Percentiles rank a stretch among this genome's conserved stretches.
Conservation (phyloP, 495 filamentous ascomycete species). For the Penicillium silybi region DNA sequence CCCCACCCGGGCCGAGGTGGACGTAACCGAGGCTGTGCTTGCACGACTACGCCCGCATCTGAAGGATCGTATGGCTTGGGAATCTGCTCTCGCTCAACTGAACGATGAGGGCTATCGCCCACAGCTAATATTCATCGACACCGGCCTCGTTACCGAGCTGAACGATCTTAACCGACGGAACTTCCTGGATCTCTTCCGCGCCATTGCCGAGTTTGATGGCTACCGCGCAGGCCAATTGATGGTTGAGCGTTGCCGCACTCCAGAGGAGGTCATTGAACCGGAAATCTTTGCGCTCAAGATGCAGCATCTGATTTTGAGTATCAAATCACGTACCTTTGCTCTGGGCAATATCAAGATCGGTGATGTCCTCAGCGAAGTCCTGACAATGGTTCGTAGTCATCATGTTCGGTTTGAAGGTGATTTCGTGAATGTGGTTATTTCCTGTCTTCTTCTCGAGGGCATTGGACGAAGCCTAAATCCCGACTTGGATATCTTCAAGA, state of each 20-base stretch:
- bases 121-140: constrained; percentile 96
- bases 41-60: constrained; percentile 70
- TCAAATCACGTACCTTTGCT: constrained; percentile 87
- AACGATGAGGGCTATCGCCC: constrained; percentile 88
- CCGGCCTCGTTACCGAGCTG: constrained; percentile 91
- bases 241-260: constrained; percentile 91
- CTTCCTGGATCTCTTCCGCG: constrained; percentile 93
- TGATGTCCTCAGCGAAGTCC: constrained; percentile 84
- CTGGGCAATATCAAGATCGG: constrained; percentile 95
- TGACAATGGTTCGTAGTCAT: constrained; percentile 87
- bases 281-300: constrained; percentile 94
- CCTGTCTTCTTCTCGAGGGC: constrained; percentile 88
- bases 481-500: constrained; percentile 80
- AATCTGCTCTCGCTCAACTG: constrained; percentile 66
- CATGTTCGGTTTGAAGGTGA: constrained; percentile 96
- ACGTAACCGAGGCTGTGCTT: constrained; percentile 86
- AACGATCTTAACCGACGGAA: constrained; percentile 82
- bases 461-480: constrained; percentile 89
- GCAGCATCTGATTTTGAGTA: constrained; percentile 87
- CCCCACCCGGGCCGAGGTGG: constrained; percentile 50
- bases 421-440: constrained; percentile 97
- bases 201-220: constrained; percentile 95
- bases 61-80: constrained; percentile 64
- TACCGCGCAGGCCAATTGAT: constrained; percentile 94
- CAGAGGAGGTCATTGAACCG: constrained; percentile 76